Percentiles rank a stretch among this genome's conserved stretches.
Conservation (phyloP, 31 red algal genomes). For the Porphyra umbilicalis region DNA sequence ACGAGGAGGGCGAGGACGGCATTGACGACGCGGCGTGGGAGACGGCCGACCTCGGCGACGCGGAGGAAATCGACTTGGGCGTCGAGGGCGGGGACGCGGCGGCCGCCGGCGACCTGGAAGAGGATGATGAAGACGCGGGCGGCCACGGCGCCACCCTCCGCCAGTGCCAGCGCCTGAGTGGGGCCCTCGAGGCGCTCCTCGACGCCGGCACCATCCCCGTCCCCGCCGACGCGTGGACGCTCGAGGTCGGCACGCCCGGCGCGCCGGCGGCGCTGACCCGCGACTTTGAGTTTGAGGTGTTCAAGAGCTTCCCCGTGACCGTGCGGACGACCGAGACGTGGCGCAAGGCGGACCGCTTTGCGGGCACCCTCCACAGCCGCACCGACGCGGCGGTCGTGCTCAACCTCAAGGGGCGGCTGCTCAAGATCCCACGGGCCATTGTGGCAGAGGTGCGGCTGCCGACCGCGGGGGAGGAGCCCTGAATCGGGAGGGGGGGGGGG, state of each 20-base stretch:
- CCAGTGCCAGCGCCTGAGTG: neutral
- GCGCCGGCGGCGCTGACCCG: constrained; percentile 1
- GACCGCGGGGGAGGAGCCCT: neutral
- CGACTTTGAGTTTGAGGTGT: constrained; percentile 14
- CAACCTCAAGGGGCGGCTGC: constrained; percentile 11
- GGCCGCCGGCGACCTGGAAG: neutral
- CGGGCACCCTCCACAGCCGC: constrained; percentile 11
- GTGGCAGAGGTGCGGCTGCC: constrained; percentile 1
- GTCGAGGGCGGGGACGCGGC: neutral
- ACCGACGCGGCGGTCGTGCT: neutral
- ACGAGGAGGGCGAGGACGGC: neutral
- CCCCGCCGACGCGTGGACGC: constrained; percentile 4
- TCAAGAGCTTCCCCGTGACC: constrained; percentile 13
- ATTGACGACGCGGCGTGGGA: neutral
- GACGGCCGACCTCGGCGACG: neutral
- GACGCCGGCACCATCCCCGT: neutral
- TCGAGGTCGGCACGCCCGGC: constrained; percentile 12
- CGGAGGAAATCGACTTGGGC: neutral
- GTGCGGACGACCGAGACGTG: constrained; percentile 3
- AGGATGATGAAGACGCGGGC: neutral
- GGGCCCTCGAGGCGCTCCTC: neutral
- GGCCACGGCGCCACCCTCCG: neutral
- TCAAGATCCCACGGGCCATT: constrained; percentile 10
- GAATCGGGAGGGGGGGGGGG: too few relatives aligned
- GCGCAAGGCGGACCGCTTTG: neutral